Evolutionary conservation across 2,329 filamentous ascomycete genomes (phyloP).

Genomic region (Talaromyces sp.): DNA sequence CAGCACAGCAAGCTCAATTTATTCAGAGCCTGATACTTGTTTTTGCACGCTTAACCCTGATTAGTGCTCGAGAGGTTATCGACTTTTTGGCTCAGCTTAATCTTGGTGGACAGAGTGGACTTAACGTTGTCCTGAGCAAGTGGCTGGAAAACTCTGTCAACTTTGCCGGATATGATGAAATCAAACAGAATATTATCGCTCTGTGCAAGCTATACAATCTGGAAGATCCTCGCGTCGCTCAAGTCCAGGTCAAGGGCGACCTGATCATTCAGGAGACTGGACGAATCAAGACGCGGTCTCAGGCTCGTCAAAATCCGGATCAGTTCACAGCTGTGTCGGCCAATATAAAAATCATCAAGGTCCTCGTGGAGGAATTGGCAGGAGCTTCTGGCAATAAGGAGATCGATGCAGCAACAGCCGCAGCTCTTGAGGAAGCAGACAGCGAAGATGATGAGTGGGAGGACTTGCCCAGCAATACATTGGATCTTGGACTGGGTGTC

Average conservation of each 20-base stretch:
- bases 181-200: conserved; percentile 92
- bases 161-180: conserved; percentile 98
- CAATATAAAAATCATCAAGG: conserved; percentile 91
- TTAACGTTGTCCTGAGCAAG: conserved; percentile 85
- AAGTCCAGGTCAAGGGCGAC: conserved; percentile 86
- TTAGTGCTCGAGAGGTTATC: conserved; percentile 82
- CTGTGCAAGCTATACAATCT: conserved; percentile 87
- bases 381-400: conserved; percentile 65
- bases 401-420: conserved; percentile 51
- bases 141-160: conserved; percentile 97
- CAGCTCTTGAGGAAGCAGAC: conserved; percentile 58
- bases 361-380: conserved; percentile 85
- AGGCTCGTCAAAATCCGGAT: conserved; percentile 83
- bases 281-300: conserved; percentile 89
- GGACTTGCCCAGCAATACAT: conserved; percentile 70
- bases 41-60: conserved; percentile 83
- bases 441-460: conserved; percentile 82
- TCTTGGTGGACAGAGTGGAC: conserved; percentile 70
- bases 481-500: conserved; percentile 70
- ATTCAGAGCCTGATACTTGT: conserved; percentile 96
- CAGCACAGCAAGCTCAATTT: conserved; percentile 79
- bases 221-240: conserved; percentile 72
- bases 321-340: conserved; percentile 84
- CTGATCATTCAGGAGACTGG: conserved; percentile 76
- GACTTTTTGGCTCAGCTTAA: conserved; percentile 84